A percentile compares a stretch with the other conserved stretches of the same genome.
Evolutionary conservation across 208 protist species (phyloP).

Genomic region (Acanthamoeba divionensis): DNA sequence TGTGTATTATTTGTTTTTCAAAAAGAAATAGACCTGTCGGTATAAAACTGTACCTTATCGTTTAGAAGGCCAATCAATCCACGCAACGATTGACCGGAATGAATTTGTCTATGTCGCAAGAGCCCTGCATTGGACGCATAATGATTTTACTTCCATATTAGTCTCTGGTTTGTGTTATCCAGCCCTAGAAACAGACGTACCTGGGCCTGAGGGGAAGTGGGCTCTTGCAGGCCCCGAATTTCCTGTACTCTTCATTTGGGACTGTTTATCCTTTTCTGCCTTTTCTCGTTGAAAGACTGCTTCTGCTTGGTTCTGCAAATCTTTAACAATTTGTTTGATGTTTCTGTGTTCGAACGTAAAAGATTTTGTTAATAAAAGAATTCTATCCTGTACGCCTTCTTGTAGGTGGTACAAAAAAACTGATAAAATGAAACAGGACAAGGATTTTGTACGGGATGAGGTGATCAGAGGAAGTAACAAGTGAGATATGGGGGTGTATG

Average conservation of each 20-base stretch:
- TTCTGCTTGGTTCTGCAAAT: neutral
- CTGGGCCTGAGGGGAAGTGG: constrained; percentile 27
- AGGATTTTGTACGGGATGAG: neutral
- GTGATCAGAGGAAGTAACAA: neutral
- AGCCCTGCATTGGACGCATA: no score
- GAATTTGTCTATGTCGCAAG: neutral
- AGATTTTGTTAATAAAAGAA: no score
- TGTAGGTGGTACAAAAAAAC: neutral
- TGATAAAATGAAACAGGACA: neutral
- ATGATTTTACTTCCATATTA: no score
- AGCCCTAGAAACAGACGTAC: neutral
- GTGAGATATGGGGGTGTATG: neutral
- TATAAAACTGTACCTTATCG: neutral
- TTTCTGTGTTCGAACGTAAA: neutral
- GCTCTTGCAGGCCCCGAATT: no score
- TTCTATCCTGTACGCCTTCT: no score
- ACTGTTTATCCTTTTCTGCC: neutral
- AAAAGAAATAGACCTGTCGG: no score
- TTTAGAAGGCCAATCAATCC: neutral
- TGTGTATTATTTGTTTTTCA: neutral
- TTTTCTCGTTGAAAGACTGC: neutral
- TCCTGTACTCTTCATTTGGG: neutral
- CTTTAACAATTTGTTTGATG: neutral
- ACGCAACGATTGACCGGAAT: neutral
- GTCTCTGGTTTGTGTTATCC: no score